A percentile compares a stretch with the other conserved stretches of the same genome.
Conservation (phyloP, 2,329 filamentous ascomycete species). For the Colletotrichum orbiculare region DNA sequence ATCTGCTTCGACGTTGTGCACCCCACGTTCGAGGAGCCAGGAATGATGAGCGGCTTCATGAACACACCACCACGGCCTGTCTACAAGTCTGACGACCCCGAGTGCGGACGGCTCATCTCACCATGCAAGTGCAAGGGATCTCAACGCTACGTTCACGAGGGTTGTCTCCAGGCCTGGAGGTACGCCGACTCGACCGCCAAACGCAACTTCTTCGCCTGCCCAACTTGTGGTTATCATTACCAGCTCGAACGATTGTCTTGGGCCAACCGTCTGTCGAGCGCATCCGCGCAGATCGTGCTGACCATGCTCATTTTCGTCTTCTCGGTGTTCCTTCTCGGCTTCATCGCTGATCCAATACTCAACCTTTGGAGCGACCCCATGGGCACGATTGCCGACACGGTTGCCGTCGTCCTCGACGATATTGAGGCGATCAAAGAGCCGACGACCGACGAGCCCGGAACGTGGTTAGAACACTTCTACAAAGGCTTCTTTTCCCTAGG, state of each 20-base stretch:
- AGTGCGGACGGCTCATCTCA: slow-evolving; percentile 81
- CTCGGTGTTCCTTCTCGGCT: slow-evolving; percentile 85
- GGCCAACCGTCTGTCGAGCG: slow-evolving; percentile 76
- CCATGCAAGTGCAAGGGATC: slow-evolving; percentile 95
- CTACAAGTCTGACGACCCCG: slow-evolving; percentile 80
- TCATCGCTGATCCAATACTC: slow-evolving; percentile 92
- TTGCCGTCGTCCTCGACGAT: slow-evolving; percentile 58
- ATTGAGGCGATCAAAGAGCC: slow-evolving; percentile 47
- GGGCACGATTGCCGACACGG: slow-evolving; percentile 66
- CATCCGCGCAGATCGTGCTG: slow-evolving; percentile 73
- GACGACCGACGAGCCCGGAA: slow-evolving; percentile 57
- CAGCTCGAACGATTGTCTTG: slow-evolving; percentile 80
- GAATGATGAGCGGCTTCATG: slow-evolving; percentile 35
- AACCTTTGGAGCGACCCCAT: slow-evolving; percentile 86
- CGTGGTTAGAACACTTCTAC: slow-evolving; percentile 85
- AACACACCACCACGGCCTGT: slow-evolving; percentile 46
- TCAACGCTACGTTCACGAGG: slow-evolving; percentile 93
- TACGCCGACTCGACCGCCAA: slow-evolving; percentile 72
- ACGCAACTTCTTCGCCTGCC: slow-evolving; percentile 87
- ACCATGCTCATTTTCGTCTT: slow-evolving; percentile 78
- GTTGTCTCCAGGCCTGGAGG: slow-evolving; percentile 86
- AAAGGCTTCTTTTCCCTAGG: slow-evolving; percentile 94
- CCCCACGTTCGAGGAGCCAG: slow-evolving; percentile 54
- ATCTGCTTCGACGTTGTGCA: slow-evolving; percentile 83
- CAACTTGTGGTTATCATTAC: slow-evolving; percentile 88